A percentile compares a stretch with the other conserved stretches of the same genome.
These are phyloP conservation scores for Thelonectria blattea DNA, from an alignment of 2,329 filamentous ascomycete genomes.

Conservation along the genomic window DNA sequence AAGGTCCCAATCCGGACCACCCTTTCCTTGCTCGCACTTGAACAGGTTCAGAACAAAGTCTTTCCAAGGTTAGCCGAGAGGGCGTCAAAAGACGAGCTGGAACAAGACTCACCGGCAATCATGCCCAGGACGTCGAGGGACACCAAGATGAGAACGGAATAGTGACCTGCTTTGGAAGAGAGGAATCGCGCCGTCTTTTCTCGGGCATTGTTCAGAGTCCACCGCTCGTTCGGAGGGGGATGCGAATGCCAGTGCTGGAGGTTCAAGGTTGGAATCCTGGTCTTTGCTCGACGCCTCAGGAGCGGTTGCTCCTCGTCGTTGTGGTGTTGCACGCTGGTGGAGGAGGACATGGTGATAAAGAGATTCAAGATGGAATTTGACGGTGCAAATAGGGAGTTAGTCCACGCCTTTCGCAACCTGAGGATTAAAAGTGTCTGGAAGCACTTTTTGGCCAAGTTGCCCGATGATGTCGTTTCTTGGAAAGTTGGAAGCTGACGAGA, in stretches of 20 bases:
- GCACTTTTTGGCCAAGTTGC: too few species aligned
- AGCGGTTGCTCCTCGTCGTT: conserved; percentile 21
- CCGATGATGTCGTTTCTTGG: too few species aligned
- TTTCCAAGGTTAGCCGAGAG: neutral
- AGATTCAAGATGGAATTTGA: too few species aligned
- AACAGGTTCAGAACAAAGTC: conserved; percentile 21
- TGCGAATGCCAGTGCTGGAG: conserved; percentile 17
- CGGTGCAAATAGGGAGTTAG: too few species aligned
- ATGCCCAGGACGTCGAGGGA: conserved; percentile 23
- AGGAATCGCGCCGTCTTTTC: conserved; percentile 12
- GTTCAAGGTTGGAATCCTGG: conserved; percentile 10
- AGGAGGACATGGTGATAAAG: conserved; percentile 8
- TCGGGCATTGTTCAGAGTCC: conserved; percentile 7
- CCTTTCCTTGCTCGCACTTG: conserved; percentile 21
- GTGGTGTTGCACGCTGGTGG: neutral
- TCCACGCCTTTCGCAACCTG: too few species aligned
- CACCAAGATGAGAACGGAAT: conserved; percentile 18
- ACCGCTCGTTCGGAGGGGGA: neutral
- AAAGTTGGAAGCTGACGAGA: too few species aligned
- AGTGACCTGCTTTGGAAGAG: conserved; percentile 20
- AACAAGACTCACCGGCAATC: conserved; percentile 16
- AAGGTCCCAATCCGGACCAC: conserved; percentile 16
- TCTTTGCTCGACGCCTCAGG: neutral
- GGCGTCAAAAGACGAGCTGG: neutral
- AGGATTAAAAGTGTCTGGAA: too few species aligned